These are phyloP conservation scores for Hemisphaericaspora subhashii DNA, from an alignment of 1,139 yeast genomes.

Conservation along the genomic window DNA sequence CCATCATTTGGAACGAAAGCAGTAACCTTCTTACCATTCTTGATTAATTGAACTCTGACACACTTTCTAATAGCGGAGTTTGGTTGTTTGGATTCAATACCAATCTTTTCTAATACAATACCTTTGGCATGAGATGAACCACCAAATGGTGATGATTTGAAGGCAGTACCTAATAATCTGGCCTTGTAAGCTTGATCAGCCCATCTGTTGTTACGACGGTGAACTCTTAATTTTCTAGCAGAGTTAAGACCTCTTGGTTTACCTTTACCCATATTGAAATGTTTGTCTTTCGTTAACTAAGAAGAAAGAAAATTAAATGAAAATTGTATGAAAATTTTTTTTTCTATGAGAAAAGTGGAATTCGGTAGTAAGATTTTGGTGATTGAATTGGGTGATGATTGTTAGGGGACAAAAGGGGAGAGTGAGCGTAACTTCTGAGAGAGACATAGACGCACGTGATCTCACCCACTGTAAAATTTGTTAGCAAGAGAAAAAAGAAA, in stretches of 20 bases:
- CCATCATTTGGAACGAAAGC: conserved; percentile 99
- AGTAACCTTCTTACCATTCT: conserved; percentile 99
- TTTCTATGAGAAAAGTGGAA: too few species aligned
- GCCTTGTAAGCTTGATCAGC: conserved; percentile 98
- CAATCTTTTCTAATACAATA: conserved; percentile 98
- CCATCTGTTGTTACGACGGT: conserved; percentile 99
- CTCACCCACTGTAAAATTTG: too few species aligned
- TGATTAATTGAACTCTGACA: conserved; percentile 99
- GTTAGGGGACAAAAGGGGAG: not conserved
- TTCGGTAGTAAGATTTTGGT: not conserved
- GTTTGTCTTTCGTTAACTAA: conserved; percentile 2
- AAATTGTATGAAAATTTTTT: conserved; percentile 5
- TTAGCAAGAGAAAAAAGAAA: not conserved
- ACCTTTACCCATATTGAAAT: conserved; percentile 75
- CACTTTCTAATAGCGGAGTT: conserved; percentile 99
- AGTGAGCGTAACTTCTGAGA: too few species aligned
- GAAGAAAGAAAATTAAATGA: conserved; percentile 2
- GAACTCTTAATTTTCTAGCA: conserved; percentile 99
- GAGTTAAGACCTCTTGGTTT: conserved; percentile 99
- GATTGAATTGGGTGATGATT: not conserved
- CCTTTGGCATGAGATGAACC: conserved; percentile 99
- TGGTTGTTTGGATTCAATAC: conserved; percentile 99
- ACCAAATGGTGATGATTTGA: conserved; percentile 99
- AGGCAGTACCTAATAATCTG: conserved; percentile 98
- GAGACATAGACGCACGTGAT: too few species aligned